These are phyloP conservation scores for Anastatica hierochuntica DNA, from an alignment of 345 rosid species.

Conservation along the genomic window DNA sequence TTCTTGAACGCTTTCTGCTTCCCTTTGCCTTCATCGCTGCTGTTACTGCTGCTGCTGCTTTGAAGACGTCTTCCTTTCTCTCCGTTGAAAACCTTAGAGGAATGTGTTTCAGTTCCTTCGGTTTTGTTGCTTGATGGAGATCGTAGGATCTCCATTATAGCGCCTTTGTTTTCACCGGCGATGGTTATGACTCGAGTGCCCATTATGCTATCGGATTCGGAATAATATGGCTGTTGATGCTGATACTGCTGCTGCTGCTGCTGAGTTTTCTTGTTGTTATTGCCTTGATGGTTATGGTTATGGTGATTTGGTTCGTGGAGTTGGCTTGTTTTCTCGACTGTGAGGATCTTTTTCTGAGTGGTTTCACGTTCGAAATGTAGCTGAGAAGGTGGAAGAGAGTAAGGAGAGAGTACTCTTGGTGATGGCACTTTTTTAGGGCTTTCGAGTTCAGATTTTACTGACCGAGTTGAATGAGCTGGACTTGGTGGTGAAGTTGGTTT, in stretches of 20 bases:
- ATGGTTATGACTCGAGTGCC: slow-evolving; percentile 58
- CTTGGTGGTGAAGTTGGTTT: slow-evolving; percentile 30
- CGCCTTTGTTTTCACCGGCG: slow-evolving; percentile 91
- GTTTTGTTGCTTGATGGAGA: slow-evolving; percentile 38
- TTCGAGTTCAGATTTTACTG: slow-evolving; percentile 20
- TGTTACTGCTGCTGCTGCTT: slow-evolving; percentile 25
- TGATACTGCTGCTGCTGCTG: too few species aligned
- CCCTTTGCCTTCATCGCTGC: slow-evolving; percentile 43
- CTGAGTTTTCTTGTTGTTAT: slow-evolving; percentile 12
- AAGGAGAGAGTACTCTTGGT: slow-evolving; percentile 61
- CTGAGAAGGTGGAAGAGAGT: slow-evolving; percentile 61
- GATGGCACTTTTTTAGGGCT: slow-evolving; percentile 34
- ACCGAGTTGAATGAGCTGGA: slow-evolving; percentile 13
- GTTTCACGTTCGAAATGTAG: slow-evolving; percentile 30
- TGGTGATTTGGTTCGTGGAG: slow-evolving; percentile 23
- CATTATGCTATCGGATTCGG: slow-evolving; percentile 34
- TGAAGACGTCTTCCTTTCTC: slow-evolving; percentile 22
- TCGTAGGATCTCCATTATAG: slow-evolving; percentile 57
- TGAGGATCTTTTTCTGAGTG: slow-evolving; percentile 55
- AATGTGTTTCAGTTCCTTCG: slow-evolving; percentile 13
- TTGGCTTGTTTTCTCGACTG: slow-evolving; percentile 28
- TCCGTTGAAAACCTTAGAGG: slow-evolving; percentile 18
- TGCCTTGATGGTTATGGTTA: slow-evolving; percentile 11
- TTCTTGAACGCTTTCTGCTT: slow-evolving; percentile 18
- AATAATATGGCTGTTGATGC: slow-evolving; percentile 22